phyloP scores from a whole-genome alignment of 768 basidiomycete genomes.

The Pulveroboletus ravenelii region DNA sequence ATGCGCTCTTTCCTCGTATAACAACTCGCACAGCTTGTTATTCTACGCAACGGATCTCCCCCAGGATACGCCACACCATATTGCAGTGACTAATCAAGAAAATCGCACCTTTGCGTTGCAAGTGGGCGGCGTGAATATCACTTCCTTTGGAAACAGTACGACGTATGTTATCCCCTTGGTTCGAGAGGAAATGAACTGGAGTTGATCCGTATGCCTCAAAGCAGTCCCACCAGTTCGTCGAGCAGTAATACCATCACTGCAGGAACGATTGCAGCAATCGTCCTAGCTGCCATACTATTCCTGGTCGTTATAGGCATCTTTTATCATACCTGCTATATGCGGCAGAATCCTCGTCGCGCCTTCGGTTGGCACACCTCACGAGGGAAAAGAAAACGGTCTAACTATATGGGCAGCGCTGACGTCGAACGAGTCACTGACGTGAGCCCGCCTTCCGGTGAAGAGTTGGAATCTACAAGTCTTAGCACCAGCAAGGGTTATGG shows the following conservation, averaged over 20 bases:
- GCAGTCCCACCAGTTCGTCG: conserved; percentile 15
- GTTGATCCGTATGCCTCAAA: conserved; percentile 9
- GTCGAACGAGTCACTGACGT: conserved; percentile 8
- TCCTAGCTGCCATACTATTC: conserved; percentile 51
- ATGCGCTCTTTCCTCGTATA: conserved; percentile 51
- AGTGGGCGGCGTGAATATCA: conserved; percentile 48
- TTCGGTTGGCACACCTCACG: conserved; percentile 6
- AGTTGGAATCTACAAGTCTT: conserved; percentile 24
- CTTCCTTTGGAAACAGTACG: conserved; percentile 32
- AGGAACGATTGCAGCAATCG: conserved; percentile 66
- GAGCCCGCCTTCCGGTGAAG: conserved; percentile 16
- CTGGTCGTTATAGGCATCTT: conserved; percentile 42
- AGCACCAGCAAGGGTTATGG: conserved; percentile 32
- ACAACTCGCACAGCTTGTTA: conserved; percentile 47
- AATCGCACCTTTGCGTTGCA: conserved; percentile 46
- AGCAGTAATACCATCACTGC: conserved; percentile 31
- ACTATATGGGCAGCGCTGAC: conserved; percentile 4
- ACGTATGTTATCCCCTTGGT: conserved; percentile 27
- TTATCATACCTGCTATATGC: conserved; percentile 43
- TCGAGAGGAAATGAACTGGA: not conserved
- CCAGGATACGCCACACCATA: conserved; percentile 40
- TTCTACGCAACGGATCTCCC: conserved; percentile 63
- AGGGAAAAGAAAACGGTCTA: not conserved
- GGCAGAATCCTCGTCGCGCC: conserved; percentile 39
- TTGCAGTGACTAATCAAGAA: conserved; percentile 55